Conservation (phyloP, 202 grass and related monocot genomes). For the Sporobolus alterniflorus region DNA sequence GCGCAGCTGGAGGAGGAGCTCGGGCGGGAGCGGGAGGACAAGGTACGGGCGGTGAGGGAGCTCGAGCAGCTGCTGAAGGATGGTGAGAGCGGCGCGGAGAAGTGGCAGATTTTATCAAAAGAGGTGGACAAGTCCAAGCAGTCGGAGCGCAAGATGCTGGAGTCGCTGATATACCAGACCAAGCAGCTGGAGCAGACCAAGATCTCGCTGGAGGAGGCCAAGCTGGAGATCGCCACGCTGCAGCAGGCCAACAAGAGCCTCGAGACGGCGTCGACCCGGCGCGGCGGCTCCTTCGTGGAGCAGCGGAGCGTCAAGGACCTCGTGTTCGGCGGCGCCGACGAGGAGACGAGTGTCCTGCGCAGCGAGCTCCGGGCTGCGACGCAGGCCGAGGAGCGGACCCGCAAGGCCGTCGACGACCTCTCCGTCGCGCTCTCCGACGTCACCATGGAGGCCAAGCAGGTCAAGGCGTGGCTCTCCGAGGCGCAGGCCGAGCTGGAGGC, state of each 20-base stretch:
- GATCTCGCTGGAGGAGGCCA: constrained; percentile 87
- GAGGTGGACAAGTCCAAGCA: constrained; percentile 80
- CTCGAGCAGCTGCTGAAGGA: constrained; percentile 30
- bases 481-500: constrained; percentile 65
- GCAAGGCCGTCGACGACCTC: constrained; percentile 80
- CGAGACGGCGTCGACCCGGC: constrained; percentile 16
- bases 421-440: constrained; percentile 80
- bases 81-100: not conserved
- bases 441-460: constrained; percentile 71
- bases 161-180: constrained; percentile 81
- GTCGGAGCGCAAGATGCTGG: constrained; percentile 90
- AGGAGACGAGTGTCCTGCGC: constrained; percentile 58
- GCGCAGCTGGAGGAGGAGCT: constrained; percentile 77
- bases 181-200: constrained; percentile 94
- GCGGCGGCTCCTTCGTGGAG: not conserved
- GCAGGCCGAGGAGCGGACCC: constrained; percentile 80
- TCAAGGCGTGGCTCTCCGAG: constrained; percentile 57
- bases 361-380: constrained; percentile 40
- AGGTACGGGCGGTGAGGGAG: constrained; percentile 37
- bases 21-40: constrained; percentile 64
- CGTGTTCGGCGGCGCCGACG: constrained; percentile 48
- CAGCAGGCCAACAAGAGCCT: constrained; percentile 32
- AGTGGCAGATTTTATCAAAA: constrained; percentile 41
- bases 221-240: constrained; percentile 68
- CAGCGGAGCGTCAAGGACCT: constrained; percentile 55